Base-by-base conservation (phyloP, 805 yeast species). In the Saccharomyces mikatae region DNA sequence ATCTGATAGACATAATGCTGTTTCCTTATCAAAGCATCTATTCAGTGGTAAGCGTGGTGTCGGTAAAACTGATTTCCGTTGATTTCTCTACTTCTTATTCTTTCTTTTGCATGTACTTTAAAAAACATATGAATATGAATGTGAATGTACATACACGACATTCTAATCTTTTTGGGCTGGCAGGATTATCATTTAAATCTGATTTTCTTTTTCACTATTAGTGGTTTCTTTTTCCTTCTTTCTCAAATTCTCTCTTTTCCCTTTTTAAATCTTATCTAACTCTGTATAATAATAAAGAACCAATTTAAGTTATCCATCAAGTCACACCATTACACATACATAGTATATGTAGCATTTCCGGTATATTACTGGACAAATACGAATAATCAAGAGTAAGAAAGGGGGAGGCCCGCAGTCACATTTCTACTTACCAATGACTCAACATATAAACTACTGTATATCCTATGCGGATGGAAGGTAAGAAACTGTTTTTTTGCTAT, bases 21-120 rank as follows among this genome's bases (percentile, higher is more conserved):
- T 87, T 52, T 76, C 88, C 58, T 73, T 88, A 76, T 96, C 97
- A 60, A 92, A 91, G 78, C 99, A 94, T 76, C 79, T 94, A 80
- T 87, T 86, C 78, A 76, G 89, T 65, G 99, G 99, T 76, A 94
- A 94, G 81, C 84, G 99, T 76, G 96, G 97, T 78, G 83, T 82
- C 66, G 97, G 97, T 72, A 86, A 86, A 72, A 84, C 89, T 60
- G 96, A 89, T 72, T 81, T 87, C 75, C 92, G 98, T 79, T 89
- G 78, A 64, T 47, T 14, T 10, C 27, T 11, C 27, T n/a, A 24
- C 24, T n/a, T 24, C 21, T 24, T 36, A 31, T 49, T 22, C 41
- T 48, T 48, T 21, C 41, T 36, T 36, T 36, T 36, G 44, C 44
- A 36, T 36, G 22, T 36, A 36, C 44, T 36, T 11, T 36, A 36